Evolutionary conservation across 331 rosid genomes (phyloP).

Genomic region (Malus hybrid): DNA sequence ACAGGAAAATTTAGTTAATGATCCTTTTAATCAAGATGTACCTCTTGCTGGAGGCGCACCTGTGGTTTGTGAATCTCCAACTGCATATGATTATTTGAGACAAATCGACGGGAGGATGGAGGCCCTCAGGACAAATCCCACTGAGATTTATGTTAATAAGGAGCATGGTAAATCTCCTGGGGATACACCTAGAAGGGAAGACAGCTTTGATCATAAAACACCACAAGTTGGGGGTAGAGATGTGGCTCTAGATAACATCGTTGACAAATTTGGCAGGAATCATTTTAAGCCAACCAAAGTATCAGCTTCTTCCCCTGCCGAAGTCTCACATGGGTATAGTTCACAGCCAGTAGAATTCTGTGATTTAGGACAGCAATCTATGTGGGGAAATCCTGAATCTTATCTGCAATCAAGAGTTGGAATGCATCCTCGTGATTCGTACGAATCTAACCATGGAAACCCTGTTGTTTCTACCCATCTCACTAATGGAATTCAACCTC

Average conservation of each 20-base stretch:
- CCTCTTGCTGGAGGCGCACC: conserved; percentile 23
- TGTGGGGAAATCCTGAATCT: conserved; percentile 47
- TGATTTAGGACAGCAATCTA: conserved; percentile 44
- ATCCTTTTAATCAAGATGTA: conserved; percentile 25
- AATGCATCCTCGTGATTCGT: conserved; percentile 22
- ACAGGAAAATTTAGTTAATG: conserved; percentile 23
- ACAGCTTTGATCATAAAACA: conserved; percentile 23
- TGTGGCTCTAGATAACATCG: conserved; percentile 30
- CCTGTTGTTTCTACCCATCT: conserved; percentile 23
- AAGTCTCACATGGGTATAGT: conserved; percentile 23
- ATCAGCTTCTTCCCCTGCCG: conserved; percentile 31
- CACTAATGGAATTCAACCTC: conserved; percentile 5
- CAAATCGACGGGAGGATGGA: conserved; percentile 50
- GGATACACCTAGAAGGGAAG: conserved; percentile 30
- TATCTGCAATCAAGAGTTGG: conserved; percentile 34
- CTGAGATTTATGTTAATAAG: conserved; percentile 28
- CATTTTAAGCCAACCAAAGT: conserved; percentile 22
- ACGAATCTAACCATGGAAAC: conserved; percentile 11
- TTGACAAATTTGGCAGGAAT: conserved; percentile 23
- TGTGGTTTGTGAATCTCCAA: conserved; percentile 33
- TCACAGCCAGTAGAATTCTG: conserved; percentile 37
- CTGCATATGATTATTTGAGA: conserved; percentile 39
- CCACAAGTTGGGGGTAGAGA: conserved; percentile 28
- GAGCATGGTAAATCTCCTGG: conserved; percentile 30
- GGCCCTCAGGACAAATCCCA: conserved; percentile 24